Conservation (phyloP, 768 basidiomycete genomes). For the Cantharellus cinnabarinus region DNA sequence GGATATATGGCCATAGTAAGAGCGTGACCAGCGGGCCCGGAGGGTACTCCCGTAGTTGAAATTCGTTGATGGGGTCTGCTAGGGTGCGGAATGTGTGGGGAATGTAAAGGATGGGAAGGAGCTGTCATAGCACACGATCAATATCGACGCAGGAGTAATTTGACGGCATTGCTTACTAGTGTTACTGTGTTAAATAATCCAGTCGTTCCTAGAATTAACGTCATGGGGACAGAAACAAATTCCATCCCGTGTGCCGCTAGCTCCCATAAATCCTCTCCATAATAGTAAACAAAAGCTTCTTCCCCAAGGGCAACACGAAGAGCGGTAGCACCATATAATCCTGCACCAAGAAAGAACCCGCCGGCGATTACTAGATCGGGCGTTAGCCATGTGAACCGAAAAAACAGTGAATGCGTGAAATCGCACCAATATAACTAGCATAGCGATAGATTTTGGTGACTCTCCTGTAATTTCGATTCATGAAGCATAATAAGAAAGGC, state of each 20-base stretch:
- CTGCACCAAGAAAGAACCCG: too few species aligned
- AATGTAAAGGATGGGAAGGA: neutral
- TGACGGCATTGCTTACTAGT: neutral
- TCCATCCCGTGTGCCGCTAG: neutral
- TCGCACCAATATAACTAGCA: too few species aligned
- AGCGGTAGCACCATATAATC: neutral
- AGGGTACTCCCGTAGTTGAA: neutral
- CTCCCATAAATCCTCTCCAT: neutral
- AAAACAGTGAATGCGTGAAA: too few species aligned
- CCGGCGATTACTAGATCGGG: too few species aligned
- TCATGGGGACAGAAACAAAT: neutral
- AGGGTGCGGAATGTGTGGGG: neutral
- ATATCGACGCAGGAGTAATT: neutral
- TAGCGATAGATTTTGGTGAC: neutral
- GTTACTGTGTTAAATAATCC: neutral
- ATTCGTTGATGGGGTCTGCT: neutral
- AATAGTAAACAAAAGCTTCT: neutral
- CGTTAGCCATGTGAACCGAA: too few species aligned
- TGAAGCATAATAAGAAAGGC: neutral
- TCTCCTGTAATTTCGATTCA: neutral
- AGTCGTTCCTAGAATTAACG: neutral
- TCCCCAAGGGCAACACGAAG: neutral
- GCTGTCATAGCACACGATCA: neutral
- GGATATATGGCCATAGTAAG: neutral
- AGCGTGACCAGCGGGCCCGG: neutral